phyloP scores from a whole-genome alignment of 768 basidiomycete species.

The Hirschioporus abietinus region DNA sequence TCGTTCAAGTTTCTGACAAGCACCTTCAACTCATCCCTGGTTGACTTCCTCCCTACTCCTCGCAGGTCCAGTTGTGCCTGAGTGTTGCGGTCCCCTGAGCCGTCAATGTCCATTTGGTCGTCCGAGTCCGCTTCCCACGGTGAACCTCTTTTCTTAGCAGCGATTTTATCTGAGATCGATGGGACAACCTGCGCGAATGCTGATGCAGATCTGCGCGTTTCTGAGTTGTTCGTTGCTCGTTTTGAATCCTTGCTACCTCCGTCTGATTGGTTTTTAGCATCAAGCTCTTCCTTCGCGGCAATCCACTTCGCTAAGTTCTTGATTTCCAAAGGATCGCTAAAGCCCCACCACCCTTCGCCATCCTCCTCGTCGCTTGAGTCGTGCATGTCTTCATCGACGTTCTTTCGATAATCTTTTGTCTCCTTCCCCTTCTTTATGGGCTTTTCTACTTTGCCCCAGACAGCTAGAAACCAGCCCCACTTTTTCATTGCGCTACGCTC shows the following conservation, averaged over 20 bases:
- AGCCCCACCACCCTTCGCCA: slow-evolving; percentile 67
- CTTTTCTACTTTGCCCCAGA: slow-evolving; percentile 55
- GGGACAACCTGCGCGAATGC: slow-evolving; percentile 12
- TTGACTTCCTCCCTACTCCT: slow-evolving; percentile 14
- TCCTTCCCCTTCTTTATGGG: slow-evolving; percentile 18
- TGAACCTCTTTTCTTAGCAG: neutral
- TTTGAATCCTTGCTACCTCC: neutral
- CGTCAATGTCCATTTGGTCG: slow-evolving; percentile 8
- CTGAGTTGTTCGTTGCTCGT: neutral
- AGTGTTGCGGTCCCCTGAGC: slow-evolving; percentile 10
- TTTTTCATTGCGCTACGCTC: slow-evolving; percentile 48
- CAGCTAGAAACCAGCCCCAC: slow-evolving; percentile 78
- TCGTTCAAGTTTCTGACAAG: slow-evolving; percentile 52
- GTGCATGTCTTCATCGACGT: slow-evolving; percentile 23
- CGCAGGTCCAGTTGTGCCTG: slow-evolving; percentile 11
- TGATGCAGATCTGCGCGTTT: neutral
- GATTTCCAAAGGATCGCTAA: slow-evolving; percentile 62
- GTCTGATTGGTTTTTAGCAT: slow-evolving; percentile 20
- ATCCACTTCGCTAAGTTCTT: slow-evolving; percentile 63
- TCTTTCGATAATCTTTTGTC: slow-evolving; percentile 19
- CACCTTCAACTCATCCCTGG: slow-evolving; percentile 30
- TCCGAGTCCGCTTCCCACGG: neutral
- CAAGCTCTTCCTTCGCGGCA: slow-evolving; percentile 40
- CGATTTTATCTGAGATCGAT: slow-evolving; percentile 16
- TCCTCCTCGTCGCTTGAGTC: slow-evolving; percentile 31